Base-by-base conservation (phyloP, 805 yeast genomes). In the Sporopachydermia lactativora region DNA sequence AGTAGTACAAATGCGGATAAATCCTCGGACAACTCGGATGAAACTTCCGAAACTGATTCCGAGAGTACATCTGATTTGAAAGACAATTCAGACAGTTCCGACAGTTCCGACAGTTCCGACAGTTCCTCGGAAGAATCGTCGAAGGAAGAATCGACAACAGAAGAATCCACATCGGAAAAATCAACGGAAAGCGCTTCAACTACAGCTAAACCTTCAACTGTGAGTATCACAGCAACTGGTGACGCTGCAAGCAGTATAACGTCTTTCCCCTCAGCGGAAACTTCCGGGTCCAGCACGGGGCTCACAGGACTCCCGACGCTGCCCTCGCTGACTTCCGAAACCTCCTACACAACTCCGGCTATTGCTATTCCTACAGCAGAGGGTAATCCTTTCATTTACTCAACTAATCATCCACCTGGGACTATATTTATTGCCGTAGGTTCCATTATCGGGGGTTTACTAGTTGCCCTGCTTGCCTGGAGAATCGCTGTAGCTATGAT, bases 371-470 rank as follows among this genome's bases (percentile, higher is more conserved):
- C 94, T 0, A 61, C 77, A 1, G 65, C 72, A 35, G 49, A 49
- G 14, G 60, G 67, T 39, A 84, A 84, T 56, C 95, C 95, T 6
- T 76, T 69, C 50, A 64, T 84, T 15, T 58, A 69, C 48, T 57
- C 62, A 37, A 58, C 75, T 4, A 52, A 52, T 15, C 64, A 66
- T 37, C 83, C 86, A 1, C 67, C 72, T 38, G 95, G 95, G 1
- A 80, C 92, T 1, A 86, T 85, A 2, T 84, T 83, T 59, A 84
- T 85, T 40, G 80, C 82, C 0, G 80, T 83, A 36, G 95, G 94
- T 1, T 64, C 79, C 6, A 65, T 77, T 34, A 73, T 77, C 3
- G 82, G 77, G 0, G 75, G 73, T 34, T 60, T 81, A 3, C 57
- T 77, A 15, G 45, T 77, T 3, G 66, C 65, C 1, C 64, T 79